These are phyloP conservation scores for Thuidium tamariscinum DNA, from an alignment of 225 moss, liverwort and hornwort species.

Conservation along the genomic window DNA sequence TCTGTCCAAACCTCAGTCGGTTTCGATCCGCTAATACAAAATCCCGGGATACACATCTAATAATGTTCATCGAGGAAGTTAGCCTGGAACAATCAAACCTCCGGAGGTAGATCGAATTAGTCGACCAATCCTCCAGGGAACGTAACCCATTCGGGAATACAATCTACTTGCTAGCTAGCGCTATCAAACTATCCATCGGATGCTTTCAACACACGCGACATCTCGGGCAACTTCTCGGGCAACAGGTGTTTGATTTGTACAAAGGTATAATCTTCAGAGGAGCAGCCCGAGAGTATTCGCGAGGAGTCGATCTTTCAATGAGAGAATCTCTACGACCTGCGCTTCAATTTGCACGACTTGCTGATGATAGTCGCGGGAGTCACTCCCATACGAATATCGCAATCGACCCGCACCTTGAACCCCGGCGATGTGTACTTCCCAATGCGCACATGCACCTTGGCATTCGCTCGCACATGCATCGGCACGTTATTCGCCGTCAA, in stretches of 20 bases:
- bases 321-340: neutral
- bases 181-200: neutral
- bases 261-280: neutral
- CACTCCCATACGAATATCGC: conserved; percentile 40
- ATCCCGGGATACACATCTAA: neutral
- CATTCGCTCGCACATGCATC: conserved; percentile 23
- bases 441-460: conserved; percentile 50
- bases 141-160: neutral
- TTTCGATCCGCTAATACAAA: neutral
- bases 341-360: conserved; percentile 51
- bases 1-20: neutral
- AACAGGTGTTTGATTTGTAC: neutral
- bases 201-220: neutral
- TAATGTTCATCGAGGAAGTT: neutral
- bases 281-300: neutral
- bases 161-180: no score
- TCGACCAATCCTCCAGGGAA: neutral
- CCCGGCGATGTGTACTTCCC: conserved; percentile 45
- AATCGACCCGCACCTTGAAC: conserved; percentile 57
- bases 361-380: conserved; percentile 16
- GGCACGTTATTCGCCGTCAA: conserved; percentile 26
- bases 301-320: neutral
- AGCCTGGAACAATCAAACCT: neutral
- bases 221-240: neutral
- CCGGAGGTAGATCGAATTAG: neutral